These are phyloP conservation scores for Botryosphaeria dothidea DNA, from an alignment of 2,329 filamentous ascomycete species.

Conservation along the genomic window DNA sequence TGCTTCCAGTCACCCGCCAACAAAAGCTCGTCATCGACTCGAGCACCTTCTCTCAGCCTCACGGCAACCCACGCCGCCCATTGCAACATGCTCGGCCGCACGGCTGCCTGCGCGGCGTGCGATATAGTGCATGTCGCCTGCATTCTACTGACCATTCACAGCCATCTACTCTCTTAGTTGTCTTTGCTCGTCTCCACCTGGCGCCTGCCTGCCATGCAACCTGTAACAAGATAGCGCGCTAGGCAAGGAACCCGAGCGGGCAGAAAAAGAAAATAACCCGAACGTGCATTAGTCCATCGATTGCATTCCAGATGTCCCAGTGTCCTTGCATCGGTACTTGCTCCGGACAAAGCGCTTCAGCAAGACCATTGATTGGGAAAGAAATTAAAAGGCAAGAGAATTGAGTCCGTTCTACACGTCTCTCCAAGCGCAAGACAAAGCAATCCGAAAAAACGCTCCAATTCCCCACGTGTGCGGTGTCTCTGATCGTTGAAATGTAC, in stretches of 20 bases:
- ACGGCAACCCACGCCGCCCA: neutral
- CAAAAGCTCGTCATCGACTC: neutral
- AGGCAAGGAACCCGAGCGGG: neutral
- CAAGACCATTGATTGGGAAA: too few species aligned
- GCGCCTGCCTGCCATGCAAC: neutral
- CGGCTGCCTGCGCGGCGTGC: neutral
- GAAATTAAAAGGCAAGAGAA: too few species aligned
- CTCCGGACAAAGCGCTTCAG: too few species aligned
- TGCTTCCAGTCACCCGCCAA: neutral
- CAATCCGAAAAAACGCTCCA: neutral
- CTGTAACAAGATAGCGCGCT: neutral
- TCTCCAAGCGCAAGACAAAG: neutral
- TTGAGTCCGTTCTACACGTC: neutral
- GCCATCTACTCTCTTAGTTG: neutral
- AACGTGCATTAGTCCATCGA: conserved; percentile 2
- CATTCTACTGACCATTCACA: neutral
- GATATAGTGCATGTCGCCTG: neutral
- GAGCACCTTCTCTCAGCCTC: conserved; percentile 2
- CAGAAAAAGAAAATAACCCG: neutral
- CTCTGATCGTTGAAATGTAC: neutral
- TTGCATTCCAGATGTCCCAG: neutral
- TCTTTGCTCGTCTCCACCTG: neutral
- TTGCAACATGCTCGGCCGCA: neutral
- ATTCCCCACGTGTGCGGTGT: neutral
- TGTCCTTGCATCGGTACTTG: neutral